phyloP scores from a whole-genome alignment of 148 eudicot genomes.

The Arctostaphylos glauca region DNA sequence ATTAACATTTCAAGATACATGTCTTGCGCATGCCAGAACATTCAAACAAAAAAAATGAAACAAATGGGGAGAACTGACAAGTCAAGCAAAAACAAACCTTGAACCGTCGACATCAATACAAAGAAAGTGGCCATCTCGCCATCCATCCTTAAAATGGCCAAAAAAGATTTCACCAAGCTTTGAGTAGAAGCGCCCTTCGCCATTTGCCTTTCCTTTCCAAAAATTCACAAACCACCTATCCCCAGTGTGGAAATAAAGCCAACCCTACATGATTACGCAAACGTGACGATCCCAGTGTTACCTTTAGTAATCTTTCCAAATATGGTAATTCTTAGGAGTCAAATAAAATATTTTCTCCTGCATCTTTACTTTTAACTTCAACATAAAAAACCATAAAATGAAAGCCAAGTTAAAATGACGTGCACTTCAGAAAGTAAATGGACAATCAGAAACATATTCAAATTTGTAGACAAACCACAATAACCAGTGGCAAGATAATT shows the following conservation, averaged over 20 bases:
- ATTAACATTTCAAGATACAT: background rate
- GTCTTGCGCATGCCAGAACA: background rate
- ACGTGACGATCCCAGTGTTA: slow-evolving; percentile 9
- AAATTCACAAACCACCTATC: slow-evolving; percentile 98
- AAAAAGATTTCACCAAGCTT: slow-evolving; percentile 76
- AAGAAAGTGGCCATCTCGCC: slow-evolving; percentile 87
- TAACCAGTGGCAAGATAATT: background rate
- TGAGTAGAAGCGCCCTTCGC: slow-evolving; percentile 94
- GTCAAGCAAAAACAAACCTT: slow-evolving; percentile 43
- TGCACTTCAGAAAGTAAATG: background rate
- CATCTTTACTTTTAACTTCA: background rate
- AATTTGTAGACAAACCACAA: background rate
- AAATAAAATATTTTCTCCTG: background rate
- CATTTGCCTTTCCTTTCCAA: slow-evolving; percentile 97
- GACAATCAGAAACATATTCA: too few species aligned
- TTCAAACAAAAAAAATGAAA: background rate
- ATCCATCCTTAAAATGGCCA: slow-evolving; percentile 87
- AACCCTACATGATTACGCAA: slow-evolving; percentile 47
- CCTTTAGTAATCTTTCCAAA: background rate
- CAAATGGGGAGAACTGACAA: background rate
- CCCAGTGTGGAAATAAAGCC: slow-evolving; percentile 93
- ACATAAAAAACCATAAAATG: background rate
- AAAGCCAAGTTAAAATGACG: background rate
- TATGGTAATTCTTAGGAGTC: background rate
- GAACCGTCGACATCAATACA: slow-evolving; percentile 68